Base-by-base conservation (phyloP, 164 flowering plant species). In the Berberis thunbergii region DNA sequence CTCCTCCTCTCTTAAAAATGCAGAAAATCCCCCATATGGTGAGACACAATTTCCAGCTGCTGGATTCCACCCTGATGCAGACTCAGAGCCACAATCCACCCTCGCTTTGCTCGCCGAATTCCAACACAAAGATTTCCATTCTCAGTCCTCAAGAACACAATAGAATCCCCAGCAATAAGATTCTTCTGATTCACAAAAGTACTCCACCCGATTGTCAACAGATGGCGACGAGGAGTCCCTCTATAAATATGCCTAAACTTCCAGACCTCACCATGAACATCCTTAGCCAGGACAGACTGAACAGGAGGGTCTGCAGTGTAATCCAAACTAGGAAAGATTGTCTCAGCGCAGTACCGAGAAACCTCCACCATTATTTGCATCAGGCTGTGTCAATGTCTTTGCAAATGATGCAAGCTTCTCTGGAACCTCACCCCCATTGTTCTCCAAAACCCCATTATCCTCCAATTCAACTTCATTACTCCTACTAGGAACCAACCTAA, bases 201-300 rank as follows among this genome's bases (percentile, higher is more conserved):
- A 69, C 97, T 89, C 99, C 99, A 94, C 4, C 99, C 99, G 4
- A 96, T 94, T 0, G 99, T 94, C 75, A 94, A 72, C 63, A 94
- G 78, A 76, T 94, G 99, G 59, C 99, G 74, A 40, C 97, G 80
- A 0, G 99, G 99, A 0, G 97, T 94, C 49, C 99, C 99, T 58
- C 99, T 73, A 59, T 94, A 94, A 11, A 94, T 91, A 64, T 94
- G 99, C 77, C 99, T 64, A 67, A 94, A 94, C 60, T 87, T 91
- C 97, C 97, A 94, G 7, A 79, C 45, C 71, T 85, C 87, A 4
- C 97, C 99, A 64, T 94, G 99, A 55, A 94, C 96, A 75, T 94
- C 99, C 79, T 81, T 91, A 1, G 90, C 97, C 40, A 86, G 69
- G 42, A 94, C 80, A 9, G 83, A 87, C 77, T 94, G 99, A 3